phyloP scores from a whole-genome alignment of 2,329 filamentous ascomycete genomes.

The Curvularia sp. region DNA sequence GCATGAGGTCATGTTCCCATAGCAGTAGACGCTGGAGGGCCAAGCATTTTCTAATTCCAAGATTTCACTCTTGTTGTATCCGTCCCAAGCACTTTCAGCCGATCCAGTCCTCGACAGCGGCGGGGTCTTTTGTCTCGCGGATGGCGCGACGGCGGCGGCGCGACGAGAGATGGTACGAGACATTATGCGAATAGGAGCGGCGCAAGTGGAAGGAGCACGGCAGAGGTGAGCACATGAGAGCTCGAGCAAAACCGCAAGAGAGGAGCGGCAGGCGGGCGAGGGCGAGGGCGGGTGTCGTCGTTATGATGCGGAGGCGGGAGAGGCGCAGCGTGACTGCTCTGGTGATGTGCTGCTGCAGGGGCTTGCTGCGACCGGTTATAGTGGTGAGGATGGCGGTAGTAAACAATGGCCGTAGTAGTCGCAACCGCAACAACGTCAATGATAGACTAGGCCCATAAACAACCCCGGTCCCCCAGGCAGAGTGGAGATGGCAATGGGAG shows the following conservation, averaged over 20 bases:
- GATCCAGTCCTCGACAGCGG: constrained; percentile 45
- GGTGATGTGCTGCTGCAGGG: constrained; percentile 25
- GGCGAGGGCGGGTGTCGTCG: constrained; percentile 9
- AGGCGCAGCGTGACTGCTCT: constrained; percentile 26
- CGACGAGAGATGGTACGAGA: constrained; percentile 42
- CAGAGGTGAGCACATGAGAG: constrained; percentile 49
- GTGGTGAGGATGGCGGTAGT: constrained; percentile 27
- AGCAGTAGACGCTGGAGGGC: constrained; percentile 23
- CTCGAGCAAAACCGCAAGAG: constrained; percentile 38
- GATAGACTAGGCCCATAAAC: constrained; percentile 15
- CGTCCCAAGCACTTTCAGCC: constrained; percentile 34
- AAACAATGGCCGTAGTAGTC: constrained; percentile 13
- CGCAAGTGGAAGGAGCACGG: constrained; percentile 46
- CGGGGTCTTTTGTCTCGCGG: constrained; percentile 46
- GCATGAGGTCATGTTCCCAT: constrained; percentile 28
- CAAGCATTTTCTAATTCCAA: constrained; percentile 14
- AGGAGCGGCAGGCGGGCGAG: constrained; percentile 23
- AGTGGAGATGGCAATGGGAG: constrained; percentile 22
- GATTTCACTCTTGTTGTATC: constrained; percentile 16
- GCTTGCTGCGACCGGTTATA: constrained; percentile 24
- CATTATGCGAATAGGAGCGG: constrained; percentile 47
- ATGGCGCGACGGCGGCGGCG: constrained; percentile 42
- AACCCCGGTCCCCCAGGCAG: constrained; percentile 16
- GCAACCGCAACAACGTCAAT: constrained; percentile 21
- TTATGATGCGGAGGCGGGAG: constrained; percentile 8